A percentile compares a stretch with the other conserved stretches of the same genome.
These are phyloP conservation scores for Fistulinella prunicolor DNA, from an alignment of 768 basidiomycete genomes.

Conservation along the genomic window DNA sequence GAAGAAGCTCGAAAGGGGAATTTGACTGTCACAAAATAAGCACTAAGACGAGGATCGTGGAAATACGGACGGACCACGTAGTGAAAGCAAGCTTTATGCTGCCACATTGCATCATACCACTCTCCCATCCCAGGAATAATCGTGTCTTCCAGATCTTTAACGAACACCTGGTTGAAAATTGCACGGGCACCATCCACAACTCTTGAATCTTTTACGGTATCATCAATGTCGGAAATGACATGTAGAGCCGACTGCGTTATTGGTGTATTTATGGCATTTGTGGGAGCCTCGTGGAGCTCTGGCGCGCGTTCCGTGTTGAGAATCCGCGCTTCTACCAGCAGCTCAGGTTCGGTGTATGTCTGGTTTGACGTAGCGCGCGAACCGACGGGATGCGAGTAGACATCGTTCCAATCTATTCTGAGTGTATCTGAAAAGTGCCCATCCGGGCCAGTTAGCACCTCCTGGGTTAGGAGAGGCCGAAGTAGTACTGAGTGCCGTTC, in stretches of 20 bases:
- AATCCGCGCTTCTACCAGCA: slow-evolving; percentile 54
- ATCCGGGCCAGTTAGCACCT: slow-evolving; percentile 59
- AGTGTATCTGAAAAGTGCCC: slow-evolving; percentile 73
- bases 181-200: slow-evolving; percentile 76
- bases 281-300: slow-evolving; percentile 35
- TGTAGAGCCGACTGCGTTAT: slow-evolving; percentile 66
- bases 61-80: slow-evolving; percentile 66
- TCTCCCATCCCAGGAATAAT: slow-evolving; percentile 80
- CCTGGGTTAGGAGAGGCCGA: slow-evolving; percentile 47
- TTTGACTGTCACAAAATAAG: slow-evolving; percentile 61
- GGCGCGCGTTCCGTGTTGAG: slow-evolving; percentile 38
- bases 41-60: neutral
- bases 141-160: slow-evolving; percentile 74
- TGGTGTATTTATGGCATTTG: slow-evolving; percentile 35
- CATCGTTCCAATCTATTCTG: slow-evolving; percentile 62
- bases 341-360: slow-evolving; percentile 38
- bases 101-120: slow-evolving; percentile 72
- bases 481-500: slow-evolving; percentile 31
- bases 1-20: slow-evolving; percentile 80
- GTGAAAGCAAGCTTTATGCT: slow-evolving; percentile 73
- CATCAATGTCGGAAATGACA: slow-evolving; percentile 92
- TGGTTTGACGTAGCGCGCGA: slow-evolving; percentile 59
- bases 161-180: slow-evolving; percentile 91
- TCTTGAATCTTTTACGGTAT: slow-evolving; percentile 70
- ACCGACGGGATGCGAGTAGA: slow-evolving; percentile 59